Evolutionary conservation across 495 filamentous ascomycete genomes (phyloP).

Genomic region (Cercophora samala): DNA sequence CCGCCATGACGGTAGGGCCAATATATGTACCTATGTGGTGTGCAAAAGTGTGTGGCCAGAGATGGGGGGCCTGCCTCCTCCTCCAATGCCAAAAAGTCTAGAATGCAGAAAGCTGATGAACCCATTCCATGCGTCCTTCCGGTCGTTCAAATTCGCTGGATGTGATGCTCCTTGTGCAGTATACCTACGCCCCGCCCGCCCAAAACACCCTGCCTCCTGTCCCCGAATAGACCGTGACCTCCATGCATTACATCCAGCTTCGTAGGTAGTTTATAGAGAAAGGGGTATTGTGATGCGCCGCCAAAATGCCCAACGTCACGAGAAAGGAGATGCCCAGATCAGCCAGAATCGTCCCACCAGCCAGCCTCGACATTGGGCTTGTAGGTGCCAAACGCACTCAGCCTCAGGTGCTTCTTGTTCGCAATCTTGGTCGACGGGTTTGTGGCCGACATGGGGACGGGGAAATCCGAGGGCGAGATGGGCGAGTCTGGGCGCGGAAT

Average conservation of each 20-base stretch:
- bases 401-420: slow-evolving; percentile 43
- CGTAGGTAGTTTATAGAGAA: neutral
- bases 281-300: neutral
- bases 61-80: neutral
- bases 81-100: neutral
- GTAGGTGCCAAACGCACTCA: slow-evolving; percentile 45
- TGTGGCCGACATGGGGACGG: slow-evolving; percentile 25
- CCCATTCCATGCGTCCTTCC: neutral
- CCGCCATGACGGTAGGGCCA: neutral
- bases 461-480: slow-evolving; percentile 32
- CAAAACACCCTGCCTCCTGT: neutral
- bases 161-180: neutral
- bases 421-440: slow-evolving; percentile 22
- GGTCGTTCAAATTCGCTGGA: neutral
- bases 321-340: slow-evolving; percentile 15
- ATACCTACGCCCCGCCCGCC: neutral
- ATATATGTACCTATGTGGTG: neutral
- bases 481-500: slow-evolving; percentile 39
- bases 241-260: neutral
- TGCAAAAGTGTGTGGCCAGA: neutral
- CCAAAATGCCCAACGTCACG: no score
- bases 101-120: neutral
- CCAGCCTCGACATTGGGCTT: slow-evolving; percentile 35
- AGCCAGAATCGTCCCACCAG: slow-evolving; percentile 45
- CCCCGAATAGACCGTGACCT: neutral